A percentile compares a stretch with the other conserved stretches of the same genome.
These are phyloP conservation scores for Claviceps citrina DNA, from an alignment of 2,329 filamentous ascomycete species.

Conservation along the genomic window DNA sequence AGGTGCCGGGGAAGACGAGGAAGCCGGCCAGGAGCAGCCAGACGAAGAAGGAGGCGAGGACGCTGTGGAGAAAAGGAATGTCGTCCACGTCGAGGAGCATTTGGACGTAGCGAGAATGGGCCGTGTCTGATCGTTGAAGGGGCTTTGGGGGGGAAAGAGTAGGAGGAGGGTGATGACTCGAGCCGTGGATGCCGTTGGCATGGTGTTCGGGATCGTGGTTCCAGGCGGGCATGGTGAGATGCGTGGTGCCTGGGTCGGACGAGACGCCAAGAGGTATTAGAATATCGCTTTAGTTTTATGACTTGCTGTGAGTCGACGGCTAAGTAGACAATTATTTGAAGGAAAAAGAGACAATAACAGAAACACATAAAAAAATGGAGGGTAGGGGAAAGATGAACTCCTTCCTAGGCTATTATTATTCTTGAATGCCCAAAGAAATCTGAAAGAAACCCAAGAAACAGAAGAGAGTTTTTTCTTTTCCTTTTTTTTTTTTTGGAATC, in stretches of 20 bases:
- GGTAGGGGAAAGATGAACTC: too few relatives aligned
- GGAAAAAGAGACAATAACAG: neutral
- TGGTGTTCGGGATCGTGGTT: constrained; percentile 6
- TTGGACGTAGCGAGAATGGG: constrained; percentile 25
- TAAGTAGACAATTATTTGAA: neutral
- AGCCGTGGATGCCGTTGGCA: constrained; percentile 1
- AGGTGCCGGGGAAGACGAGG: constrained; percentile 36
- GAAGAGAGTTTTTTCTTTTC: too few relatives aligned
- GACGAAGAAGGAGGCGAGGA: constrained; percentile 23
- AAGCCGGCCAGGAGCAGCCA: constrained; percentile 39
- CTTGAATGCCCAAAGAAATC: too few relatives aligned
- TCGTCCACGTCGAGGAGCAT: constrained; percentile 33
- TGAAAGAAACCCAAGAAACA: too few relatives aligned
- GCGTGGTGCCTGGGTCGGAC: too few relatives aligned
- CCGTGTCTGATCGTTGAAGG: constrained; percentile 10
- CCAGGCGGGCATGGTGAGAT: constrained; percentile 3
- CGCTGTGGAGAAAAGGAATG: constrained; percentile 31
- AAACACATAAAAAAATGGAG: too few relatives aligned
- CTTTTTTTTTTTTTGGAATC: too few relatives aligned
- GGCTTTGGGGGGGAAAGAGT: constrained; percentile 4
- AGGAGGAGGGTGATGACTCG: constrained; percentile 4
- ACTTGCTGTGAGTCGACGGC: too few relatives aligned
- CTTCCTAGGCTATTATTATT: too few relatives aligned
- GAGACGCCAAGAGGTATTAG: too few relatives aligned
- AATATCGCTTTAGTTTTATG: too few relatives aligned